Base-by-base conservation (phyloP, 2,329 filamentous ascomycete species). In the Fusarium graminum region DNA sequence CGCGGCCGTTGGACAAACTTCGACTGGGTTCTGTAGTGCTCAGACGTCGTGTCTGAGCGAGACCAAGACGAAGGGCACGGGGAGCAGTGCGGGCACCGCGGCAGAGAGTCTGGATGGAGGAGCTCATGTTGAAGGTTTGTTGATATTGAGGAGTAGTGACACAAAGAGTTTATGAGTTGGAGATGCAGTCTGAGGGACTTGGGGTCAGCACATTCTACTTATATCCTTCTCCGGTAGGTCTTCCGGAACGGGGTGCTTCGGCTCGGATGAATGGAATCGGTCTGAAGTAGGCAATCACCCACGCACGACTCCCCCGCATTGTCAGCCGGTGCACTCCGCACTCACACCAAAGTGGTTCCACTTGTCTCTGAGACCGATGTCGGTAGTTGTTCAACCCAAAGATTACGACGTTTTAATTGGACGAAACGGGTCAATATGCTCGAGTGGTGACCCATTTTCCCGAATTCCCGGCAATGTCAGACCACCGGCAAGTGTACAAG, bases 41-140 rank as follows among this genome's bases (percentile, higher is more conserved):
- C 11, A 70, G 38, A 22, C 39, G 56, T 26, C 68, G 54, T 17
- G 52, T 32, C 45, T 69, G 68, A 12, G 9, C 58, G 36, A 71
- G 29, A 14, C 58, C 43, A 17, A 68, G 49, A 32, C 54, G 50
- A 8, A 62, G 51, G 30, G 59, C 54, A 14, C 53, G 52, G 16
- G 65, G 53, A 39, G 63, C 44, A 51, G 53, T 45, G 13, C 68
- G 65, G 16, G 60, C 55, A 28, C 45, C 46, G 22, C 68, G 68
- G 45, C 55, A 59, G n/a, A 69, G 47, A 41, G 68, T 71, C 42
- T 67, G 68, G 17, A 71, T 41, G 19, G 68, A 65, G 41, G 62
- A 71, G 46, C 44, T 71, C 68, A 70, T 71, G 29, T 30, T 69
- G 65, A 14, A 29, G 43, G 7, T 17, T 4, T 44, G 29, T 26